Evolutionary conservation across 2,329 filamentous ascomycete genomes (phyloP), one percentile per base, ranked within the genome.

Genomic region (Plectosphaerella cucumerina): DNA sequence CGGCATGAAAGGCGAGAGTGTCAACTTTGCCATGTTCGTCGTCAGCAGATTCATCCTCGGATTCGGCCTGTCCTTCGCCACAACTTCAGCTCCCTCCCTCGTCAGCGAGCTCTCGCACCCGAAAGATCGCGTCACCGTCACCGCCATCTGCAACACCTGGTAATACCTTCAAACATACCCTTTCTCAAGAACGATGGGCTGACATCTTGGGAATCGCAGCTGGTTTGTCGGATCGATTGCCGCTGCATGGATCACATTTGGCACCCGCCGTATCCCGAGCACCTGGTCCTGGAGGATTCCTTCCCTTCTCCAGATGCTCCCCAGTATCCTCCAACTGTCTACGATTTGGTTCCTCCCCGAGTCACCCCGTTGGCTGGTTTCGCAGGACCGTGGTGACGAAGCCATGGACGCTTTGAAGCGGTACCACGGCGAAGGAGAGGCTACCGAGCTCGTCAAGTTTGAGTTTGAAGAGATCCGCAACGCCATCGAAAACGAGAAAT

Each of bases 321-420:
- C 53, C 3, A 53, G 50, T 15, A 39, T 55, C 0, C 41, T 55
- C 2, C 53, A 55, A 33, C 53, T 55, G 8, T 20, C 53, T 1
- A 70, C 71, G 20, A 70, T 76, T 4, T 81, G 74, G 50, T 73
- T 83, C 56, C 67, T 85, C 1, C 83, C 84, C 0, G 83, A 86
- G 58, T 83, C 78, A 3, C 84, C 84, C 2, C 67, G 83, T 51
- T 86, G 81, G 81, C 69, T 85, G 20, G 80, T 82, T 50, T 74
- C 76, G 50, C 75, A 81, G 50, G 73, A 77, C 54, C 74, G 77
- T 39, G 66, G 72, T 12, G 75, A 81, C 6, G 69, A 81, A 49
- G 78, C 81, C 0, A 67, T 76, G 15, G 68, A 70, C 2, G 75
- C 78, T 14, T 71, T 86, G 42, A 74, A 72, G 8, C 78, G 73